Base-by-base conservation (phyloP, 148 eudicot species). In the Oxyria digyna region DNA sequence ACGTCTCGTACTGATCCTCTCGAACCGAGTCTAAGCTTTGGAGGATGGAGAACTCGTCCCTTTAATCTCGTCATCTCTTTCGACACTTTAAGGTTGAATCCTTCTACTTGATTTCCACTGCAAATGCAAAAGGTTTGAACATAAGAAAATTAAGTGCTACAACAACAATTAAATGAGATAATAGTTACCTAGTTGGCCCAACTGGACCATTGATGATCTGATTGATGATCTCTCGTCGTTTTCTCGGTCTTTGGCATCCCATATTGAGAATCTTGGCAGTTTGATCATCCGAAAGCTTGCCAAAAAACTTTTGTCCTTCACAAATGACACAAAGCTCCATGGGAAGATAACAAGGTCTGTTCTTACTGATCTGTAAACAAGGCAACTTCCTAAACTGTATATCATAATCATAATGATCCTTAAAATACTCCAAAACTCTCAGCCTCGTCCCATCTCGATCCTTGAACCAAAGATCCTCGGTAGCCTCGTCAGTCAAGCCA, bases 321-420 rank as follows among this genome's bases (percentile, higher is more conserved):
- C 98, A 89, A 67, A 93, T 85, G 74, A 86, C 73, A 74, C 98
- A 93, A 80, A 93, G 94, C 76, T 93, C 98, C 96, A 93, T 89
- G 1, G 98, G 98, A 71, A 93, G 84, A 72, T 89, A 89, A 69
- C 98, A 93, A 11, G 96, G 87, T 35, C 79, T 87, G 69, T 87
- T 87, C 81, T 91, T 79, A 79, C 98, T 89, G 18, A 87, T 76
- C 85, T 87, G 95, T 84, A 93, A 71, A 70, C 98, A 93, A 21
- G 98, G 98, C 76, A 93, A 77, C 78, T 87, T 87, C 82, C 79
- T 79, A 62, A 81, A 89, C 48, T 84, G 75, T 68, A 93, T 83
- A 74, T 83, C 95, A 75, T 93, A 89, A 15, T 76, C 79, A 78
- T 93, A 89, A 4, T 93, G 98, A 73, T 93, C 96, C 84, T 87